Evolutionary conservation across 805 yeast species (phyloP).

Genomic region (Monosporozyma aerobia): DNA sequence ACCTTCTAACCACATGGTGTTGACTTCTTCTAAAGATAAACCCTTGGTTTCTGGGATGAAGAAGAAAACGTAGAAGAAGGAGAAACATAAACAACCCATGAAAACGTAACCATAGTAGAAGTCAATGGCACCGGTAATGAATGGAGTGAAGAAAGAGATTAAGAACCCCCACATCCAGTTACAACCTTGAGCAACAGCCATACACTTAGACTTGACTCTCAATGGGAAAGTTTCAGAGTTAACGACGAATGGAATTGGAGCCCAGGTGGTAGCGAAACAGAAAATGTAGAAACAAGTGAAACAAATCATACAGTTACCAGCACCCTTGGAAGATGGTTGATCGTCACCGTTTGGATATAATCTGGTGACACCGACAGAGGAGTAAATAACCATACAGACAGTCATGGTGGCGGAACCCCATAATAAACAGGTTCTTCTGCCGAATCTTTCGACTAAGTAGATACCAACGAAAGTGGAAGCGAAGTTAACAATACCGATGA

Average conservation of each 20-base stretch:
- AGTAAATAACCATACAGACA: constrained; percentile 33
- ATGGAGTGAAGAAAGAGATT: constrained; percentile 60
- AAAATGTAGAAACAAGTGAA: constrained; percentile 60
- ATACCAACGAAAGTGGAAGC: constrained; percentile 47
- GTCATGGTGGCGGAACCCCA: constrained; percentile 42
- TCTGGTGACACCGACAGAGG: constrained; percentile 50
- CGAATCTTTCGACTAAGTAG: constrained; percentile 44
- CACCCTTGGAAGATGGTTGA: constrained; percentile 40
- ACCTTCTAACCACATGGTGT: constrained; percentile 41
- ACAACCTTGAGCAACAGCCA: constrained; percentile 47
- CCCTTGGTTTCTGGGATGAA: constrained; percentile 71
- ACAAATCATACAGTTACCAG: constrained; percentile 64
- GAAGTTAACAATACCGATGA: constrained; percentile 53
- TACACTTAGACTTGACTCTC: constrained; percentile 51
- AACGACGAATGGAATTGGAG: constrained; percentile 56
- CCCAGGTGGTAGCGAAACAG: constrained; percentile 70
- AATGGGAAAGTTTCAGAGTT: constrained; percentile 64
- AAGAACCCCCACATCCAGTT: constrained; percentile 60
- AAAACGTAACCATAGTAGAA: constrained; percentile 60
- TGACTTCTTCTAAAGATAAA: constrained; percentile 70
- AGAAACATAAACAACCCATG: constrained; percentile 46
- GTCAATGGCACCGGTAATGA: constrained; percentile 51
- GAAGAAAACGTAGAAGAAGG: constrained; percentile 57
- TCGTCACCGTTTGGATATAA: no score
- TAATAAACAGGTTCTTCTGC: constrained; percentile 41